Percentiles rank a stretch among this genome's conserved stretches.
These are phyloP conservation scores for Lactarius akahatsu DNA, from an alignment of 768 basidiomycete species.

Conservation along the genomic window DNA sequence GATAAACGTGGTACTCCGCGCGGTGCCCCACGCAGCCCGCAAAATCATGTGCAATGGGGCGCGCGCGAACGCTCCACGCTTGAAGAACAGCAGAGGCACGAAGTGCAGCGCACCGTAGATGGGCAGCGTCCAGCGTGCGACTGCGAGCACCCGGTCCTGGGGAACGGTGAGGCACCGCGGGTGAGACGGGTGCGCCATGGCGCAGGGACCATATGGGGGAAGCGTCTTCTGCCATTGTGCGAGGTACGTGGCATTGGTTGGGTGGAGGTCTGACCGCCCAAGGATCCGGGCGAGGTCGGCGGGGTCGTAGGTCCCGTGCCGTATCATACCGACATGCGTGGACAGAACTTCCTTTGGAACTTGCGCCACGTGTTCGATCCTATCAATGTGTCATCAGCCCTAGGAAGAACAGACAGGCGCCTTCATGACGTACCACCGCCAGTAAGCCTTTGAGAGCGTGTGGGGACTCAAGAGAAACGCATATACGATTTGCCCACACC, in stretches of 20 bases:
- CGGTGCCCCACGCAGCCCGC: conserved; percentile 66
- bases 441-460: conserved; percentile 78
- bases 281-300: conserved; percentile 57
- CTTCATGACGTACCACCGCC: conserved; percentile 53
- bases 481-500: conserved; percentile 86
- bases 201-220: conserved; percentile 57
- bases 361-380: conserved; percentile 51
- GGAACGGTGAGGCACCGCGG: conserved; percentile 60
- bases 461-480: conserved; percentile 76
- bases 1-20: conserved; percentile 84
- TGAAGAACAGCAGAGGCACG: conserved; percentile 83
- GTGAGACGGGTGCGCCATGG: conserved; percentile 73
- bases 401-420: not conserved
- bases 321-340: conserved; percentile 62
- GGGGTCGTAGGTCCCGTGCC: conserved; percentile 55
- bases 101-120: conserved; percentile 90
- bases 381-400: not conserved
- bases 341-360: conserved; percentile 56
- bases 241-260: conserved; percentile 51
- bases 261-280: conserved; percentile 49
- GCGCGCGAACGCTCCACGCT: conserved; percentile 60
- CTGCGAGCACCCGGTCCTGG: conserved; percentile 71
- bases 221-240: conserved; percentile 40
- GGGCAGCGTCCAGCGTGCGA: conserved; percentile 81
- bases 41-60: conserved; percentile 67